Conservation (phyloP, 768 basidiomycete genomes). For the Mycena crocata region DNA sequence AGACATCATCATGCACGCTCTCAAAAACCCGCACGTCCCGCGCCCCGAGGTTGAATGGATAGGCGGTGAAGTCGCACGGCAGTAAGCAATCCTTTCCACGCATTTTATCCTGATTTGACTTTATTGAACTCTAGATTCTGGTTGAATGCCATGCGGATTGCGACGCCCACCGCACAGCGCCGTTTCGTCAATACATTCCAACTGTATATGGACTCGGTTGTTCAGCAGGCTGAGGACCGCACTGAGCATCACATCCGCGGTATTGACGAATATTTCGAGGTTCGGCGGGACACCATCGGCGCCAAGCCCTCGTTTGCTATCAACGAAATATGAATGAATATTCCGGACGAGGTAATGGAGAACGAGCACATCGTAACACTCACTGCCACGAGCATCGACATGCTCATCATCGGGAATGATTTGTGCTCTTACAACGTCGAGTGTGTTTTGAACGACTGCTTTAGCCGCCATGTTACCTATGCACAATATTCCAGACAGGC, state of each 20-base stretch:
- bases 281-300: slow-evolving; percentile 48
- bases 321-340: slow-evolving; percentile 8
- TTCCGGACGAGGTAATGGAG: slow-evolving; percentile 9
- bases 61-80: slow-evolving; percentile 45
- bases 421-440: slow-evolving; percentile 17
- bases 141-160: slow-evolving; percentile 33
- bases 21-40: slow-evolving; percentile 41
- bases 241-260: slow-evolving; percentile 33
- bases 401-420: slow-evolving; percentile 6
- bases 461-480: too few relatives aligned
- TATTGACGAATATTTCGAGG: slow-evolving; percentile 44
- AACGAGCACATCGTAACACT: slow-evolving; percentile 13
- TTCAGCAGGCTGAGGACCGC: slow-evolving; percentile 47
- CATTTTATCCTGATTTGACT: neutral
- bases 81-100: slow-evolving; percentile 9
- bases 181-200: slow-evolving; percentile 47
- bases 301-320: slow-evolving; percentile 39
- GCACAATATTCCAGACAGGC: too few relatives aligned
- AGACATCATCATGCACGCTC: slow-evolving; percentile 42
- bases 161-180: slow-evolving; percentile 30
- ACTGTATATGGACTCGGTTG: slow-evolving; percentile 44
- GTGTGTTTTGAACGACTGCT: too few relatives aligned
- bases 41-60: slow-evolving; percentile 42
- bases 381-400: neutral
- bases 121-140: slow-evolving; percentile 35